Conservation (phyloP, 2,329 filamentous ascomycete genomes). For the Helotiales sp. region DNA sequence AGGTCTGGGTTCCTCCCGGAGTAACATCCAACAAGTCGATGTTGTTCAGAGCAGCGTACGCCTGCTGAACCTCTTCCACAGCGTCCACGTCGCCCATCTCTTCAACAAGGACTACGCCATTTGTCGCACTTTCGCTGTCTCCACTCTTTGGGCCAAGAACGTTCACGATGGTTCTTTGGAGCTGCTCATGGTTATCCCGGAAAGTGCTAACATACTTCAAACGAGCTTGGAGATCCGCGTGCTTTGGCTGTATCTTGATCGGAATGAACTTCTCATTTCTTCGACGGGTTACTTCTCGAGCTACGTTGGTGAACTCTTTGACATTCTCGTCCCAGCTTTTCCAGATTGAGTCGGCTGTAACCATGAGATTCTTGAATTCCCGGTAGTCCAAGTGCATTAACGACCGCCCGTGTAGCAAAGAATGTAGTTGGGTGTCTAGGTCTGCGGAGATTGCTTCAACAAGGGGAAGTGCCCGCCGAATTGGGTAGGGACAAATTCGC, state of each 20-base stretch:
- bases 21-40: constrained; percentile 94
- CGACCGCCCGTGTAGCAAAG: constrained; percentile 79
- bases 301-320: constrained; percentile 97
- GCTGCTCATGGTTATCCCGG: constrained; percentile 94
- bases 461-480: constrained; percentile 86
- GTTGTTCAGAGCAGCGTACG: constrained; percentile 90
- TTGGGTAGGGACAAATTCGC: constrained; percentile 92
- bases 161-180: constrained; percentile 93
- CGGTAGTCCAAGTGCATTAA: constrained; percentile 90
- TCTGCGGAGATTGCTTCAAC: constrained; percentile 96
- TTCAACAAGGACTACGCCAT: constrained; percentile 74
- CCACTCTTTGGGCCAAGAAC: constrained; percentile 80
- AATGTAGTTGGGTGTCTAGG: constrained; percentile 82
- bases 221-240: constrained; percentile 84
- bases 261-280: constrained; percentile 98
- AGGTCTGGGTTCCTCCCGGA: constrained; percentile 82
- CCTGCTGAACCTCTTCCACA: constrained; percentile 91
- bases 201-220: constrained; percentile 94
- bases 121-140: constrained; percentile 54
- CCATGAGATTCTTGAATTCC: constrained; percentile 86
- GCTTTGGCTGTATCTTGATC: constrained; percentile 90
- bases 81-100: constrained; percentile 98
- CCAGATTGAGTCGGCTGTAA: constrained; percentile 82
- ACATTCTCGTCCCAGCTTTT: constrained; percentile 91
- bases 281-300: constrained; percentile 88